Conservation (phyloP, 495 filamentous ascomycete genomes). For the Podospora sp. region DNA sequence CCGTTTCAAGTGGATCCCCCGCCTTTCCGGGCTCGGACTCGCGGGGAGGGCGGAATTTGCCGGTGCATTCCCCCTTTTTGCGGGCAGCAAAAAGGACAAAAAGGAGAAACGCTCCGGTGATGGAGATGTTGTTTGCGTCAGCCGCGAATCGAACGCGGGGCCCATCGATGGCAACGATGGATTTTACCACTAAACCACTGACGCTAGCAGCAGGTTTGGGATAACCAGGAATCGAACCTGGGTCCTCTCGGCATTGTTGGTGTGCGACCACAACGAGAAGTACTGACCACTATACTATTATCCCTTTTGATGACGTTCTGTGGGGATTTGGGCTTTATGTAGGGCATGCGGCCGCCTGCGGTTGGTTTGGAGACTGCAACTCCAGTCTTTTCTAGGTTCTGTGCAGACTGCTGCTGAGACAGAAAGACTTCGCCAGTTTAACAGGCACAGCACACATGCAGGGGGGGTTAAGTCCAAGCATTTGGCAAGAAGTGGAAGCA, state of each 20-base stretch:
- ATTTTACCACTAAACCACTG: constrained; percentile 22
- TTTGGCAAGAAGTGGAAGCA: too few species aligned
- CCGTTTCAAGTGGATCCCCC: not conserved
- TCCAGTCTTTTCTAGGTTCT: too few species aligned
- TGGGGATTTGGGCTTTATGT: not conserved
- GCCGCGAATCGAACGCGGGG: constrained; percentile 57
- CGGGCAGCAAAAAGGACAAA: not conserved
- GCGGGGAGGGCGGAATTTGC: not conserved
- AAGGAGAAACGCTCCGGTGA: not conserved
- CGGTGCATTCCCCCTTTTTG: not conserved
- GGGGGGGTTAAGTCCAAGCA: too few species aligned
- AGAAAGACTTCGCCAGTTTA: too few species aligned
- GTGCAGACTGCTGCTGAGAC: too few species aligned
- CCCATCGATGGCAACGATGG: constrained; percentile 44
- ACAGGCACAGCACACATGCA: too few species aligned
- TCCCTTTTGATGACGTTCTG: not conserved
- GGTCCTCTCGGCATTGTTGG: not conserved
- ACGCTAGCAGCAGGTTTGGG: constrained; percentile 1
- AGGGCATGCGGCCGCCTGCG: too few species aligned
- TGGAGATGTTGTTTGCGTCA: constrained; percentile 17
- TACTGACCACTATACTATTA: constrained; percentile 1
- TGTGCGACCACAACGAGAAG: not conserved
- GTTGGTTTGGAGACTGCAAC: too few species aligned
- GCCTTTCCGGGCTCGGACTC: not conserved
- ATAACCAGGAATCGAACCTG: constrained; percentile 1